Conservation (phyloP, 176 grass and related monocot genomes). For the Urochloa ruziziensis region DNA sequence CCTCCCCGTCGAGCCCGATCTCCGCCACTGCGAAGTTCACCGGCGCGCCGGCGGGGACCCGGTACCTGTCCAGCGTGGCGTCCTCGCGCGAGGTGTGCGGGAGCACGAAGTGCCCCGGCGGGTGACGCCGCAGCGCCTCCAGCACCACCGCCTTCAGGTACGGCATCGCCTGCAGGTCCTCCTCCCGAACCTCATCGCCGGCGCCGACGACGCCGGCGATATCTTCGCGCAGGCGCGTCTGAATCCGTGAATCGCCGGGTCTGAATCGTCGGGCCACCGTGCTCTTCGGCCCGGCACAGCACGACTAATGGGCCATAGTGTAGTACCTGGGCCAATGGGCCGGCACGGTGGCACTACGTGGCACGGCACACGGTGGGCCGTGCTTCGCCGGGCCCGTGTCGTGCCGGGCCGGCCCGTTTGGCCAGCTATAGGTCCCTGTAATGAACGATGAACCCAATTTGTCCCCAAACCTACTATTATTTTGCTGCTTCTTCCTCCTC, state of each 20-base stretch:
- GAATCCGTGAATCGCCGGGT: too few relatives aligned
- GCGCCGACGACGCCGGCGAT: not conserved
- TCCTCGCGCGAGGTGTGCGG: conserved; percentile 66
- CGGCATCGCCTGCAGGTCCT: conserved; percentile 42
- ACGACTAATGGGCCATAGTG: too few relatives aligned
- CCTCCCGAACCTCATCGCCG: conserved; percentile 33
- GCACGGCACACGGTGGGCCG: too few relatives aligned
- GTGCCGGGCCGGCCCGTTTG: too few relatives aligned
- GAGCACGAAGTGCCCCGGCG: conserved; percentile 52
- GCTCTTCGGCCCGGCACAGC: too few relatives aligned
- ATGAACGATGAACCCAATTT: too few relatives aligned
- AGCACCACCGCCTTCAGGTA: conserved; percentile 60
- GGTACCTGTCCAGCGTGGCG: conserved; percentile 44
- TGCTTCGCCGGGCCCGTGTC: too few relatives aligned
- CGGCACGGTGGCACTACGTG: too few relatives aligned
- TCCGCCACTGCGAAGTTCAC: conserved; percentile 50
- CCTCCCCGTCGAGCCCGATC: conserved; percentile 34
- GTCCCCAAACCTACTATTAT: too few relatives aligned
- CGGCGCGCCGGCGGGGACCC: conserved; percentile 36
- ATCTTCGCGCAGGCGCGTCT: conserved; percentile 35
- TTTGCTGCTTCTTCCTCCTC: too few relatives aligned
- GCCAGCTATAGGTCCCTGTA: too few relatives aligned
- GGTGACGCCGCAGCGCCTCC: conserved; percentile 54
- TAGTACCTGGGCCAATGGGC: too few relatives aligned
- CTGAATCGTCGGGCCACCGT: conserved; percentile 39